These are phyloP conservation scores for Candida manassasensis DNA, from an alignment of 805 yeast genomes.

Conservation along the genomic window DNA sequence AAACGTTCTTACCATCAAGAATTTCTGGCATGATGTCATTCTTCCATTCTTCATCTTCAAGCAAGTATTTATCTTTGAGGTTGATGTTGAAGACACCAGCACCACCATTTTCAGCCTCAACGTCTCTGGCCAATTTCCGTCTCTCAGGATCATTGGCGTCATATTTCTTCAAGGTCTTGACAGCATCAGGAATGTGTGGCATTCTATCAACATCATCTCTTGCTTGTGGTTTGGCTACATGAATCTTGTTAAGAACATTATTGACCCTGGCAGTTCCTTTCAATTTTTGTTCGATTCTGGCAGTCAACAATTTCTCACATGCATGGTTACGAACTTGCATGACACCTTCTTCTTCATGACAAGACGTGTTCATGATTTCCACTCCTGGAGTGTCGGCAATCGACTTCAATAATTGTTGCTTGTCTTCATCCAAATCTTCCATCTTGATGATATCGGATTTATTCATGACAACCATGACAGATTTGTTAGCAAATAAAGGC, in stretches of 20 bases:
- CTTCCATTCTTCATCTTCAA: constrained; percentile 98
- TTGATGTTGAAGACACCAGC: constrained; percentile 97
- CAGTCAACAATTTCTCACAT: constrained; percentile 91
- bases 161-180: constrained; percentile 55
- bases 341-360: constrained; percentile 89
- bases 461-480: constrained; percentile 92
- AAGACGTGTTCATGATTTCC: constrained; percentile 88
- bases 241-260: constrained; percentile 90
- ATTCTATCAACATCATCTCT: constrained; percentile 83
- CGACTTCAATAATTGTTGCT: constrained; percentile 65
- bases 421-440: constrained; percentile 76
- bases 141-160: constrained; percentile 79
- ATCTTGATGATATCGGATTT: constrained; percentile 86
- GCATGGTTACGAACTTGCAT: constrained; percentile 96
- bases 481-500: constrained; percentile 94
- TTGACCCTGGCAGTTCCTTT: constrained; percentile 87
- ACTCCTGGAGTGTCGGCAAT: constrained; percentile 70
- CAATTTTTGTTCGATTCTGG: constrained; percentile 94
- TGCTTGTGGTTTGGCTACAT: constrained; percentile 83
- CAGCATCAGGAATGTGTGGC: constrained; percentile 79
- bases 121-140: constrained; percentile 75
- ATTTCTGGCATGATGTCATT: constrained; percentile 96
- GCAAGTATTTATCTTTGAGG: constrained; percentile 83
- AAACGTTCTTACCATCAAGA: constrained; percentile 92
- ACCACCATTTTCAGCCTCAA: constrained; percentile 95